A percentile compares a stretch with the other conserved stretches of the same genome.
phyloP scores from a whole-genome alignment of 495 filamentous ascomycete genomes.

The Aspergillus nanangensis region DNA sequence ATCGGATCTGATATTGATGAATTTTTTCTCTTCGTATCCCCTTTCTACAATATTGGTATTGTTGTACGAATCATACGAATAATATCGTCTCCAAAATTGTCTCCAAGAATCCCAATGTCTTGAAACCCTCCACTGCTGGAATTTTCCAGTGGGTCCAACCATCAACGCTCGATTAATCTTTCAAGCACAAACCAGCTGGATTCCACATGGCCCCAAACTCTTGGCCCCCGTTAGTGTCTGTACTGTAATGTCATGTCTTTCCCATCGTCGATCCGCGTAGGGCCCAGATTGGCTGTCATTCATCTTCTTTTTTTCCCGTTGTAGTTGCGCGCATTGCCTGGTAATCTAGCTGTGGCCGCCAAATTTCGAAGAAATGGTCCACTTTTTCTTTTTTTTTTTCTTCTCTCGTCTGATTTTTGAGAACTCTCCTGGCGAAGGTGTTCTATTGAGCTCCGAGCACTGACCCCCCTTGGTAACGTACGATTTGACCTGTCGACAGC shows the following conservation, averaged over 20 bases:
- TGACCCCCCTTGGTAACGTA: conserved; percentile 17
- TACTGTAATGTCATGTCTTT: background rate
- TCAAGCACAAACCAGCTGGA: background rate
- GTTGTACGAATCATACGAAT: no score
- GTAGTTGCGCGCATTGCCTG: background rate
- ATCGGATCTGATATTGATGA: no score
- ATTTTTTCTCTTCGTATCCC: no score
- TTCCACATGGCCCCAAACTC: background rate
- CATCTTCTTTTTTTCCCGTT: background rate
- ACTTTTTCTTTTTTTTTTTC: no score
- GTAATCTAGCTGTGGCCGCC: conserved; percentile 21
- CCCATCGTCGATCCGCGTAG: background rate
- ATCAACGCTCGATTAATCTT: background rate
- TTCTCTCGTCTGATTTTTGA: no score
- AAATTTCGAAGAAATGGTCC: no score
- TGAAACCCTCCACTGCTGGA: background rate
- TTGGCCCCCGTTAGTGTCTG: background rate
- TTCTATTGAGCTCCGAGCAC: no score
- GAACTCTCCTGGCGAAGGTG: no score
- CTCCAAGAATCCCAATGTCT: no score
- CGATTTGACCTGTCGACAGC: no score
- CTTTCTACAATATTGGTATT: no score
- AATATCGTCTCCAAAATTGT: no score
- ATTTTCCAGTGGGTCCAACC: background rate
- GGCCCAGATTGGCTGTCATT: background rate